Evolutionary conservation across 1,284 basidiomycete genomes (phyloP).

Genomic region (Boletus smithii): DNA sequence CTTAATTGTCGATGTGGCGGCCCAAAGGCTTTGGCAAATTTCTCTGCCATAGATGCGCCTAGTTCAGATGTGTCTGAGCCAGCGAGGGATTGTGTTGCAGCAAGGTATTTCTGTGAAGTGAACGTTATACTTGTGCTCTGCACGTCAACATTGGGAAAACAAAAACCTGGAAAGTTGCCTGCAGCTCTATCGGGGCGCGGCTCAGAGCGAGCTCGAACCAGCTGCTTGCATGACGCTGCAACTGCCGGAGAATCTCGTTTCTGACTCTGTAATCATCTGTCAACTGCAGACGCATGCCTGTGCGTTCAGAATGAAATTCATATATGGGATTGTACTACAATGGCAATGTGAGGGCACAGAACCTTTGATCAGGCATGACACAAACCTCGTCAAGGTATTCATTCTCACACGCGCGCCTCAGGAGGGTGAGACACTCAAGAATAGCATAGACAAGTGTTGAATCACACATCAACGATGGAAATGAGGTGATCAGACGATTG

Average conservation of each 20-base stretch:
- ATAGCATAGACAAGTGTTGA: slow-evolving; percentile 84
- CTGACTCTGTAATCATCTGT: slow-evolving; percentile 87
- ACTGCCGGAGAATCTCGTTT: slow-evolving; percentile 76
- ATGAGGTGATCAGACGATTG: slow-evolving; percentile 84
- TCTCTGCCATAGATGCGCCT: slow-evolving; percentile 84
- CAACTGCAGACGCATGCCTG: slow-evolving; percentile 74
- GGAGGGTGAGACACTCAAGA: slow-evolving; percentile 87
- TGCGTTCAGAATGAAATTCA: slow-evolving; percentile 77
- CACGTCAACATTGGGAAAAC: not conserved
- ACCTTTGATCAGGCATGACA: slow-evolving; percentile 4
- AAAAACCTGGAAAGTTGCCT: slow-evolving; percentile 83
- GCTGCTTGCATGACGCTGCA: slow-evolving; percentile 69
- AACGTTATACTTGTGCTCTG: not conserved
- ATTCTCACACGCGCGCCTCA: slow-evolving; percentile 86
- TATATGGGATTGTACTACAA: slow-evolving; percentile 84
- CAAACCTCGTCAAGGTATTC: slow-evolving; percentile 88
- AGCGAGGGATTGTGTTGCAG: slow-evolving; percentile 64
- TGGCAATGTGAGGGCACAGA: slow-evolving; percentile 6
- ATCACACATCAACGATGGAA: slow-evolving; percentile 94
- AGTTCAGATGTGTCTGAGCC: slow-evolving; percentile 77
- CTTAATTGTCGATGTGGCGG: slow-evolving; percentile 77
- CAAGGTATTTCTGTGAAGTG: slow-evolving; percentile 70
- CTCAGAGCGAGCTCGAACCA: slow-evolving; percentile 88
- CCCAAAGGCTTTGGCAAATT: slow-evolving; percentile 78
- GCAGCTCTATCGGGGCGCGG: slow-evolving; percentile 88